Evolutionary conservation across 441 rosid species (phyloP), one percentile per base, ranked within the genome.

Genomic region (Erodium trifolium): DNA sequence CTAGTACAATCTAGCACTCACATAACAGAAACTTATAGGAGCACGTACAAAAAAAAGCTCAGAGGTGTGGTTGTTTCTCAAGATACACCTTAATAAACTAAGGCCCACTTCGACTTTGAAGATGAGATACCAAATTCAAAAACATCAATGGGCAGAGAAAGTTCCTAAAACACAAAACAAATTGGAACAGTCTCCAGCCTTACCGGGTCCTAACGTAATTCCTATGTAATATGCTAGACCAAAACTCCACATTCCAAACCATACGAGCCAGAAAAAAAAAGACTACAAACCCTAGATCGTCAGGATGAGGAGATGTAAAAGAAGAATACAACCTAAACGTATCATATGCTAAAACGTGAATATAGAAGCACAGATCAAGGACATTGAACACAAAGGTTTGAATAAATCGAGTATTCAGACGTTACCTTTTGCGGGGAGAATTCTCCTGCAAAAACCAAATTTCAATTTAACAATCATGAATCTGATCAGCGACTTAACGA

Each of bases 371-470:
- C 2, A 19, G 10, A 35, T 0, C 6, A 34, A 19, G 10, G 2
- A 18, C 7, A 18, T 55, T 5, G 11, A 12, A 34, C 37, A 12
- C 5, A 2, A 43, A 14, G 51, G 47, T 41, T 41, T 7, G 47
- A 41, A 5, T 41, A 6, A 41, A 41, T 5, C 47, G 11, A 41
- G 12, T 12, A 9, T 41, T 47, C 0, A 72, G 74, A 49, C 70
- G 73, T 76, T 77, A 88, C 97, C 87, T 88, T 83, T 57, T 79
- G 34, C 67, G 75, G 66, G 93, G 95, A 78, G 90, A 86, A 81
- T 85, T 92, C 69, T 79, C 87, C 94, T 88, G 87, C 73, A 71
- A 62, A 57, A 71, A 67, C 29, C 13, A 60, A 18, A 41, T 41
- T 9, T 6, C 47, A 41, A 41, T 41, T 41, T 6, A 41, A 41